Percentiles rank a stretch among this genome's conserved stretches.
Evolutionary conservation across 345 rosid genomes (phyloP).

Genomic region (Lumnitzera racemosa): DNA sequence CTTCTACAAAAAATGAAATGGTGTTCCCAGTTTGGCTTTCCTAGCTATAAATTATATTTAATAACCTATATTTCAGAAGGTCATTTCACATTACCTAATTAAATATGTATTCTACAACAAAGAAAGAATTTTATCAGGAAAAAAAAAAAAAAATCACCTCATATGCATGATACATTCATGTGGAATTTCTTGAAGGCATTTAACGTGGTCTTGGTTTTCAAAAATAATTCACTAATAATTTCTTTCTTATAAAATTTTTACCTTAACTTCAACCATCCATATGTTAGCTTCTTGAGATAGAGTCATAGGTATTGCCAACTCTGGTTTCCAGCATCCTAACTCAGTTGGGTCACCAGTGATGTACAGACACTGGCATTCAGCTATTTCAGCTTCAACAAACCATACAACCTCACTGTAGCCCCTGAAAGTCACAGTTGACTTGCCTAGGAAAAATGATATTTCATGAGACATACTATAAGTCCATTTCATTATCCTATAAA

Average conservation of each 20-base stretch:
- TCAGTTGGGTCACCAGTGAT: slow-evolving; percentile 67
- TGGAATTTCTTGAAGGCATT: too few species aligned
- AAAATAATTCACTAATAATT: neutral
- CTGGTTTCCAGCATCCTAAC: slow-evolving; percentile 84
- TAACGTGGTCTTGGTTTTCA: neutral
- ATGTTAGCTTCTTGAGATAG: slow-evolving; percentile 41
- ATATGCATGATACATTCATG: too few species aligned
- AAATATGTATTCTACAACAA: too few species aligned
- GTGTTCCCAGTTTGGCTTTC: neutral
- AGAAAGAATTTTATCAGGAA: too few species aligned
- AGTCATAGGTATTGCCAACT: slow-evolving; percentile 60
- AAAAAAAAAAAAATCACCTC: too few species aligned
- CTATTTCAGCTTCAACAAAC: slow-evolving; percentile 73
- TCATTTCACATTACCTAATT: too few species aligned
- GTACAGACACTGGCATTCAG: slow-evolving; percentile 51
- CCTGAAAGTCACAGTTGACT: slow-evolving; percentile 26
- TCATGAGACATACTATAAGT: slow-evolving; percentile 12
- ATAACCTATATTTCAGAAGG: too few species aligned
- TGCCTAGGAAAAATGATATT: slow-evolving; percentile 38
- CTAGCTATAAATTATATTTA: too few species aligned
- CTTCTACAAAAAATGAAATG: neutral
- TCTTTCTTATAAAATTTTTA: slow-evolving; percentile 15
- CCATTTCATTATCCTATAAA: slow-evolving; percentile 7
- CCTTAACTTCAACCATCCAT: slow-evolving; percentile 84
- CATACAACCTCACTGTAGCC: slow-evolving; percentile 62